Conservation (phyloP, 331 rosid genomes). For the Rosa hybrid region DNA sequence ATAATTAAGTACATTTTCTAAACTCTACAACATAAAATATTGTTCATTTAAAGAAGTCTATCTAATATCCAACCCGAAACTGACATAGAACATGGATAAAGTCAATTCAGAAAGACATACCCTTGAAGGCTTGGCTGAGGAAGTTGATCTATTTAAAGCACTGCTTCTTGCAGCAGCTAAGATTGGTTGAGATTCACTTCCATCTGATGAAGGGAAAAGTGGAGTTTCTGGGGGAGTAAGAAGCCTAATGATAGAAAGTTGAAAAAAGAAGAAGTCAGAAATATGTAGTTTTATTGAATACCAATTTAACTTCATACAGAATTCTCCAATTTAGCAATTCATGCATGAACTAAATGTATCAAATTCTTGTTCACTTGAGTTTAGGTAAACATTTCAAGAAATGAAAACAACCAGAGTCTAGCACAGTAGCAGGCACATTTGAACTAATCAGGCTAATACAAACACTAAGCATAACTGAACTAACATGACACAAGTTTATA, state of each 20-base stretch:
- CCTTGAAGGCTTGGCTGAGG: conserved; percentile 77
- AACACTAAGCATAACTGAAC: not conserved
- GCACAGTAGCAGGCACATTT: not conserved
- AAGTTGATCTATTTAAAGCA: conserved; percentile 57
- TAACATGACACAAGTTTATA: not conserved
- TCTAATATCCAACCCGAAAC: not conserved
- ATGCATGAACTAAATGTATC: not conserved
- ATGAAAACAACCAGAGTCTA: conserved; percentile 1
- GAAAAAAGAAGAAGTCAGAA: conserved; percentile 12
- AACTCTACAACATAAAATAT: not conserved
- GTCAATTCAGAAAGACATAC: conserved; percentile 40
- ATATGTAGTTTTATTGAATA: not conserved
- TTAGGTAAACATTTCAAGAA: not conserved
- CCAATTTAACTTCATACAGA: not conserved
- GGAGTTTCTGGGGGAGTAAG: conserved; percentile 99
- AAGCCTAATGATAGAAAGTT: conserved; percentile 61
- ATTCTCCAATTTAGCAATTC: not conserved
- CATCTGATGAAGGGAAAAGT: conserved; percentile 62
- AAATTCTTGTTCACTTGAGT: not conserved
- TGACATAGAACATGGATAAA: not conserved
- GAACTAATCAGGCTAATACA: not conserved
- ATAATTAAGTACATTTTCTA: not conserved
- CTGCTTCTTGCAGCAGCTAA: conserved; percentile 56
- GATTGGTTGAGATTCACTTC: conserved; percentile 52
- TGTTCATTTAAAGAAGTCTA: not conserved